Base-by-base conservation (phyloP, 352 stramenopile genomes). In the Phytopythium helicoides region DNA sequence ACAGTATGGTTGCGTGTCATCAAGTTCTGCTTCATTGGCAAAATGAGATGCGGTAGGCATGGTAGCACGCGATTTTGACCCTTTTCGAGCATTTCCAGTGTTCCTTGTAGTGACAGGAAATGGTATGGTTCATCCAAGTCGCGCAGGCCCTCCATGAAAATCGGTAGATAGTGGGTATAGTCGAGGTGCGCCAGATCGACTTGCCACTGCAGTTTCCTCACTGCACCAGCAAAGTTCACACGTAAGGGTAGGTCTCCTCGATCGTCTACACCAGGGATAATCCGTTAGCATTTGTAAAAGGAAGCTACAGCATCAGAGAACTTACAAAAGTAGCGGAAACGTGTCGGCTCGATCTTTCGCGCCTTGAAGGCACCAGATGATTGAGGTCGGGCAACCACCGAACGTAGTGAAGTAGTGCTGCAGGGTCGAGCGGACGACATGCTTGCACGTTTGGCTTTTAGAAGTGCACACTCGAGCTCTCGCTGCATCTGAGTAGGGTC, bases 131-230 rank as follows among this genome's bases (percentile, higher is more conserved):
- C 77, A 49, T 94, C 72, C 26, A 87, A 53, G 26, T 96, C 90
- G n/a, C 89, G 82, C 6, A 97, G 61, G 0, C 91, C 91, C 49
- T 98, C 91, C 65, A 97, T 92, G 70, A 98, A 98, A 36, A 97
- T 64, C 7, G 92, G 92, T 44, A 98, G 55, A 56, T 97, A 97
- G 64, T 92, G 81, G 0, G 67, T 56, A 63, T 90, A 96, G 66
- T 96, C 86, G 19, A 96, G 65, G 31, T 83, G 66, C 22, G 71
- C 60, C 45, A 90, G 36, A 49, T 89, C 71, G 6, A 82, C 68
- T 28, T 83, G 74, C 76, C 76, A 89, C 54, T 87, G 75, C 0
- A 89, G 62, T 64, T 90, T 92, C 44, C 81, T 76, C 19, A 90
- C 77, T 1, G 79, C 81, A 1, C 79, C 81, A 1, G 73, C 71